Conservation (phyloP, 2,329 filamentous ascomycete genomes). For the Fusarium scirpi region DNA sequence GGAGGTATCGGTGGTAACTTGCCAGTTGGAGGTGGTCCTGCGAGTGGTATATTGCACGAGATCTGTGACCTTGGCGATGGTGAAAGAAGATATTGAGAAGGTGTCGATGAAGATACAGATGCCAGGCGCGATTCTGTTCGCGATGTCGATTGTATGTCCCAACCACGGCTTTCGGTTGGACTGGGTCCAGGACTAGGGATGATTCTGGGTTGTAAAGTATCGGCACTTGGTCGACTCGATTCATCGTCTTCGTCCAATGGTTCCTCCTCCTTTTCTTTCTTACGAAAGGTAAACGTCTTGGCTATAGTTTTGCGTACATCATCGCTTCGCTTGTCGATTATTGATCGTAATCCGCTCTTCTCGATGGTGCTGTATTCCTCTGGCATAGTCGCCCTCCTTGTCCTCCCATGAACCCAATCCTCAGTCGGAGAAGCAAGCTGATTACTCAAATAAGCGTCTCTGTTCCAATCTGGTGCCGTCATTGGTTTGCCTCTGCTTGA, state of each 20-base stretch:
- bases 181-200: slow-evolving; percentile 8
- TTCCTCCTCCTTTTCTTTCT: slow-evolving; percentile 58
- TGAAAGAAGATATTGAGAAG: slow-evolving; percentile 33
- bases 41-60: slow-evolving; percentile 34
- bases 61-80: slow-evolving; percentile 39
- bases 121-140: slow-evolving; percentile 24
- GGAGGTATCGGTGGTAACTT: slow-evolving; percentile 59
- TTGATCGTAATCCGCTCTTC: slow-evolving; percentile 64
- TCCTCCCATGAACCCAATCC: slow-evolving; percentile 59
- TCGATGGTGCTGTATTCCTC: slow-evolving; percentile 67
- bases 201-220: slow-evolving; percentile 38
- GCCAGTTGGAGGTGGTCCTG: slow-evolving; percentile 56
- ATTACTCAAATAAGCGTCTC: slow-evolving; percentile 45
- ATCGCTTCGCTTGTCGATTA: slow-evolving; percentile 68
- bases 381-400: slow-evolving; percentile 56
- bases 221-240: slow-evolving; percentile 37
- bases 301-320: slow-evolving; percentile 64
- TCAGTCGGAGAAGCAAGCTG: slow-evolving; percentile 45
- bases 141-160: slow-evolving; percentile 22
- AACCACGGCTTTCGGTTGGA: slow-evolving; percentile 25
- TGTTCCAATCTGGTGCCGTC: slow-evolving; percentile 38
- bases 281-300: slow-evolving; percentile 65
- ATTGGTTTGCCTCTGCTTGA: slow-evolving; percentile 12
- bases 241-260: slow-evolving; percentile 26
- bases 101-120: slow-evolving; percentile 24